These are phyloP conservation scores for Pelargonium fulgidum DNA, from an alignment of 441 rosid genomes.

Conservation along the genomic window DNA sequence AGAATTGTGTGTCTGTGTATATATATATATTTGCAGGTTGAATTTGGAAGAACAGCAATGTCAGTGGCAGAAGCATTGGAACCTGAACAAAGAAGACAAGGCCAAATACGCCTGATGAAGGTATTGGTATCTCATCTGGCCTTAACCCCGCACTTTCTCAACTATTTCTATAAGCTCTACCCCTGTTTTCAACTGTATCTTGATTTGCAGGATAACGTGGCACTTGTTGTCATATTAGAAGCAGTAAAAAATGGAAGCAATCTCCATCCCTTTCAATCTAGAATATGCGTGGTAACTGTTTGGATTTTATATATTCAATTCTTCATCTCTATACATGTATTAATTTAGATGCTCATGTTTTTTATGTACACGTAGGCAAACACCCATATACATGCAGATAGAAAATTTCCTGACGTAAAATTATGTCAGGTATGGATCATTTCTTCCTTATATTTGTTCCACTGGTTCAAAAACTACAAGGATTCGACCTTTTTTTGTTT, in stretches of 20 bases:
- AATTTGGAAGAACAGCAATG: slow-evolving; percentile 25
- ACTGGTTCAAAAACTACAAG: not conserved
- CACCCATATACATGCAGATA: slow-evolving; percentile 27
- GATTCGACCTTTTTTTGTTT: not conserved
- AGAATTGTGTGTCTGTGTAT: too few species aligned
- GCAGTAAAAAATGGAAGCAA: slow-evolving; percentile 8
- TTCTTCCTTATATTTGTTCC: not conserved
- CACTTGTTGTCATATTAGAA: slow-evolving; percentile 32
- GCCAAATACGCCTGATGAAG: slow-evolving; percentile 11
- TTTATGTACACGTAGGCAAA: slow-evolving; percentile 29
- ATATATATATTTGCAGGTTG: slow-evolving; percentile 21
- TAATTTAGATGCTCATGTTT: not conserved
- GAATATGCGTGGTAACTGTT: slow-evolving; percentile 23
- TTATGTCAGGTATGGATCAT: slow-evolving; percentile 26
- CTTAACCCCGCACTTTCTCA: not conserved
- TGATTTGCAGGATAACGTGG: slow-evolving; percentile 29
- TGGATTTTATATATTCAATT: slow-evolving; percentile 8
- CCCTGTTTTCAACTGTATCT: not conserved
- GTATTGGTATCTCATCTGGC: slow-evolving; percentile 1
- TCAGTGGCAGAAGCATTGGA: slow-evolving; percentile 24
- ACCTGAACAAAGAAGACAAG: slow-evolving; percentile 10
- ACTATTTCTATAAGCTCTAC: not conserved
- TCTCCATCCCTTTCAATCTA: slow-evolving; percentile 6
- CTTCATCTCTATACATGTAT: not conserved
- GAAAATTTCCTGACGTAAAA: slow-evolving; percentile 23